Evolutionary conservation across 1,284 basidiomycete genomes (phyloP).

Genomic region (Cryptococcus sp.): DNA sequence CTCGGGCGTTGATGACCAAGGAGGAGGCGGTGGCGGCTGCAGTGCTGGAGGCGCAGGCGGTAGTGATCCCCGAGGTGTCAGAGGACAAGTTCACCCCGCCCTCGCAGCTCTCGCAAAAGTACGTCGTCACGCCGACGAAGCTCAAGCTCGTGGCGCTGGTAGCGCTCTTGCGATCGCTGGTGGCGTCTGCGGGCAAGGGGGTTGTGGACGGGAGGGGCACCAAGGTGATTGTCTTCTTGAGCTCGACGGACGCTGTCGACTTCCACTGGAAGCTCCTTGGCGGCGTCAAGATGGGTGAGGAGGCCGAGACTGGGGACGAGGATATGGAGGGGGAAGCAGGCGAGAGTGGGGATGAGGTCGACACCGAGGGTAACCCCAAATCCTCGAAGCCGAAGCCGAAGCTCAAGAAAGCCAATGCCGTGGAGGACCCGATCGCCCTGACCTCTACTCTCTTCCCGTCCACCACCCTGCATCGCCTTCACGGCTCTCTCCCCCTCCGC

Average conservation of each 20-base stretch:
- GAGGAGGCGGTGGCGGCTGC: conserved; percentile 25
- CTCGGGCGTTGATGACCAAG: conserved; percentile 8
- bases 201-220: conserved; percentile 38
- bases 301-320: conserved; percentile 37
- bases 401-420: conserved; percentile 25
- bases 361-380: conserved; percentile 21
- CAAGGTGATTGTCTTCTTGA: conserved; percentile 88
- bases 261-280: conserved; percentile 92
- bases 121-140: conserved; percentile 87
- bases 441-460: conserved; percentile 75
- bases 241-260: conserved; percentile 96
- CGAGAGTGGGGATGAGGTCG: conserved; percentile 40
- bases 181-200: conserved; percentile 53
- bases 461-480: conserved; percentile 82
- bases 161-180: conserved; percentile 72
- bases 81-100: conserved; percentile 82
- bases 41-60: conserved; percentile 25
- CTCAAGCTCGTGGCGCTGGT: conserved; percentile 86
- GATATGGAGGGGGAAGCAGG: conserved; percentile 24
- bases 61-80: conserved; percentile 26
- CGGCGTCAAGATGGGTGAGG: conserved; percentile 65
- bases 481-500: conserved; percentile 82
- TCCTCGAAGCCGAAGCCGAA: conserved; percentile 19
- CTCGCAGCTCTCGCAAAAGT: conserved; percentile 91
- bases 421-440: conserved; percentile 56